These are phyloP conservation scores for Potentilla sterilis DNA, from an alignment of 306 rosid species.

Conservation along the genomic window DNA sequence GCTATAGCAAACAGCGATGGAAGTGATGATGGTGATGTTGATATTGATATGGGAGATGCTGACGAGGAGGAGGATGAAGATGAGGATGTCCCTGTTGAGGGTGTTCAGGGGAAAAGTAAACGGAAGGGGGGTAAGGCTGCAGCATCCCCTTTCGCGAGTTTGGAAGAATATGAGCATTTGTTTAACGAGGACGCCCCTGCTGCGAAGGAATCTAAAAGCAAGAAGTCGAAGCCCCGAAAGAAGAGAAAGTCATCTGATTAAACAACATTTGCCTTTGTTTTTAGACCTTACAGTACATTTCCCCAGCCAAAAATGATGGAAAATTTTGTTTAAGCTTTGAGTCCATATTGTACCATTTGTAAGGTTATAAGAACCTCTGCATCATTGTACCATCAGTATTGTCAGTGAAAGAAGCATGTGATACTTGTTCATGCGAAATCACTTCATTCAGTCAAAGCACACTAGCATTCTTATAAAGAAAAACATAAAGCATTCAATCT, in stretches of 20 bases:
- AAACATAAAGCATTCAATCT: neutral
- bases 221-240: conserved; percentile 38
- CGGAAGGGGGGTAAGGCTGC: conserved; percentile 45
- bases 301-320: neutral
- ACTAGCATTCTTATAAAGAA: neutral
- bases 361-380: neutral
- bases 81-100: conserved; percentile 29
- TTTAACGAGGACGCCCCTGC: conserved; percentile 32
- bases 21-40: conserved; percentile 19
- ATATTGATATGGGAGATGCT: conserved; percentile 44
- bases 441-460: neutral
- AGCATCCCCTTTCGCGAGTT: conserved; percentile 77
- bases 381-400: neutral
- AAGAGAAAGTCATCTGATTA: conserved; percentile 27
- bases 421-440: no score
- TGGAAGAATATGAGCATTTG: conserved; percentile 81
- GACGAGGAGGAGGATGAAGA: conserved; percentile 47
- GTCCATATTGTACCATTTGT: neutral
- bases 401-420: neutral
- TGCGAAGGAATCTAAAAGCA: conserved; percentile 31
- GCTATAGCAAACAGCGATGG: conserved; percentile 15
- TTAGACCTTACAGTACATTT: neutral
- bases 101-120: conserved; percentile 43
- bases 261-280: neutral
- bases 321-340: neutral